phyloP scores from a whole-genome alignment of 2,329 filamentous ascomycete genomes.

The Hypoxylon sp. region DNA sequence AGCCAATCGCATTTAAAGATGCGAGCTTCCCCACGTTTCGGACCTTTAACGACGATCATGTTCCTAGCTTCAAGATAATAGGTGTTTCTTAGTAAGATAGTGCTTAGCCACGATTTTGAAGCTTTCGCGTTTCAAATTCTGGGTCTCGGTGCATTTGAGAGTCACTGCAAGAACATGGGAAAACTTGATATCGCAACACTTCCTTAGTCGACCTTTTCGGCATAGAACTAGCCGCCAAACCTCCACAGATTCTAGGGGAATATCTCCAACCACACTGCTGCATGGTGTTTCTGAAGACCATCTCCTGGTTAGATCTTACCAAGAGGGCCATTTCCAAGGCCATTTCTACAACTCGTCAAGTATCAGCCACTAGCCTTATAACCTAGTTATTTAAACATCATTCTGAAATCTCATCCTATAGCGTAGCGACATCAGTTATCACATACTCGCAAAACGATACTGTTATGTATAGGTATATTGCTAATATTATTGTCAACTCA shows the following conservation, averaged over 20 bases:
- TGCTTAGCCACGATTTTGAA: slow-evolving; percentile 18
- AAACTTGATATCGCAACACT: background rate
- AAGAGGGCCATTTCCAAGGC: background rate
- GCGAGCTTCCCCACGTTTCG: slow-evolving; percentile 31
- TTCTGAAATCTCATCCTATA: background rate
- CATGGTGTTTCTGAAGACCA: background rate
- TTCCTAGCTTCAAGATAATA: slow-evolving; percentile 17
- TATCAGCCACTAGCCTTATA: background rate
- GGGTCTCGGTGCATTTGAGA: background rate
- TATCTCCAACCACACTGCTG: background rate
- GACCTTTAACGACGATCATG: slow-evolving; percentile 6
- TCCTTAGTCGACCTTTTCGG: background rate
- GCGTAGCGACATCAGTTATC: background rate
- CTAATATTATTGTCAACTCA: background rate
- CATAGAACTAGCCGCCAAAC: background rate
- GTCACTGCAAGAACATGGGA: background rate
- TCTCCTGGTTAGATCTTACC: background rate
- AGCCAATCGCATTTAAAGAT: slow-evolving; percentile 46
- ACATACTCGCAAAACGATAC: background rate
- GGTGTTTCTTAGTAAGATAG: slow-evolving; percentile 7
- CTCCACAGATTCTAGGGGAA: background rate
- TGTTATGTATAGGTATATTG: background rate
- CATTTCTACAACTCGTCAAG: background rate
- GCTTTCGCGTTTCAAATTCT: slow-evolving; percentile 24
- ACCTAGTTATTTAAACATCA: background rate